phyloP scores from a whole-genome alignment of 129 eudicot species.

The Dittrichia graveolens region DNA sequence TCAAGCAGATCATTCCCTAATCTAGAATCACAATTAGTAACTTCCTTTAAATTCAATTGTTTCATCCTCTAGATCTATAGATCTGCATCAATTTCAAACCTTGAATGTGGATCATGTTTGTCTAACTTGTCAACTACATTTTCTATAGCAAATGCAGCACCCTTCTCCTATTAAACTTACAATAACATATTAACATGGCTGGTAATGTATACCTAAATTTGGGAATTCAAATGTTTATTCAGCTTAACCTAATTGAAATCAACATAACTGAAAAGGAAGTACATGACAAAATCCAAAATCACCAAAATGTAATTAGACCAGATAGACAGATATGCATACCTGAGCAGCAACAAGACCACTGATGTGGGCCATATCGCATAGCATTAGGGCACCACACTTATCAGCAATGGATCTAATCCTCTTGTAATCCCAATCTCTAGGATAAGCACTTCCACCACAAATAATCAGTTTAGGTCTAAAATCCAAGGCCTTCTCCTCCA shows the following conservation, averaged over 20 bases:
- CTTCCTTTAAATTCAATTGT: not conserved
- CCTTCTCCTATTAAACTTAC: too few relatives aligned
- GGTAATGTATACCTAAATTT: not conserved
- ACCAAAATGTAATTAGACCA: not conserved
- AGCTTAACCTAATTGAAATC: not conserved
- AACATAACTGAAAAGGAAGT: not conserved
- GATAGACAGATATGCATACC: constrained; percentile 42
- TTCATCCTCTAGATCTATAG: constrained; percentile 8
- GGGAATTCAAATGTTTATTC: not conserved
- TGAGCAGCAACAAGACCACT: constrained; percentile 99
- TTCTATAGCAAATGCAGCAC: too few relatives aligned
- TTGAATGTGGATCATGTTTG: constrained; percentile 4
- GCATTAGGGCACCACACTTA: constrained; percentile 81
- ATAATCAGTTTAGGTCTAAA: constrained; percentile 95
- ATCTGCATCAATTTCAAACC: constrained; percentile 12
- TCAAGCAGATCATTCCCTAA: not conserved
- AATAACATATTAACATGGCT: not conserved
- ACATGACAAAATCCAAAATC: constrained; percentile 14
- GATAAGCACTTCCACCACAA: constrained; percentile 97
- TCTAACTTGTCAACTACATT: not conserved
- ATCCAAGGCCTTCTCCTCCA: constrained; percentile 96
- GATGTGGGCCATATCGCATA: constrained; percentile 98
- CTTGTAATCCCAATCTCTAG: constrained; percentile 95
- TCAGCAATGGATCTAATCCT: constrained; percentile 75
- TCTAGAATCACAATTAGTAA: not conserved